These are phyloP conservation scores for Kokia cookei DNA, from an alignment of 441 rosid species.

Conservation along the genomic window DNA sequence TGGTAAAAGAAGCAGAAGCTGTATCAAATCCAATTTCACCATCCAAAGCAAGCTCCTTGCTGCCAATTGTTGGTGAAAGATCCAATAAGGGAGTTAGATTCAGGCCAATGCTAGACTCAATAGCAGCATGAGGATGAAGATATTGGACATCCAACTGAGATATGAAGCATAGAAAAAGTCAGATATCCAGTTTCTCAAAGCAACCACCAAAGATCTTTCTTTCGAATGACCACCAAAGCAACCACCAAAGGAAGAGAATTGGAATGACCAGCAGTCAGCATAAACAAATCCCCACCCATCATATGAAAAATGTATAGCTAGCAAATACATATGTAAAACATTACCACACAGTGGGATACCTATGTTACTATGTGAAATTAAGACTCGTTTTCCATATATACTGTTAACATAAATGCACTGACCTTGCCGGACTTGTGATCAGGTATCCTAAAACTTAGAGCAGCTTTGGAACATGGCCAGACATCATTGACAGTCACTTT, in stretches of 20 bases:
- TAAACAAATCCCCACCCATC: background rate
- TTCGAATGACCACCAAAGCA: background rate
- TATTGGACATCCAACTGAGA: conserved; percentile 71
- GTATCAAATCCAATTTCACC: conserved; percentile 78
- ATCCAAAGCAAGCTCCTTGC: conserved; percentile 51
- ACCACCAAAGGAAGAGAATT: background rate
- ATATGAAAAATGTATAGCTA: background rate
- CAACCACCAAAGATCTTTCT: background rate
- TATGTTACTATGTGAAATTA: background rate
- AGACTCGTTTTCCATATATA: background rate
- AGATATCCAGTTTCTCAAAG: background rate
- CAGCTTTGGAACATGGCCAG: conserved; percentile 53
- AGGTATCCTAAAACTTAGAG: conserved; percentile 64
- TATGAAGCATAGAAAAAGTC: conserved; percentile 8
- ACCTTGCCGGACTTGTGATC: conserved; percentile 95
- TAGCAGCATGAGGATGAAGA: conserved; percentile 64
- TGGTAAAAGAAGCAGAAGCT: conserved; percentile 54
- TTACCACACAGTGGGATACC: background rate
- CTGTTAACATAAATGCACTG: conserved; percentile 16
- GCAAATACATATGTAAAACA: background rate
- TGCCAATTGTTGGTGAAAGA: conserved; percentile 68
- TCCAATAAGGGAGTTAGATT: conserved; percentile 73
- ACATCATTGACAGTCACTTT: conserved; percentile 58
- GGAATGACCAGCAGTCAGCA: background rate
- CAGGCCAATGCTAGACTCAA: conserved; percentile 70